These are phyloP conservation scores for Erodium maritimum DNA, from an alignment of 345 rosid genomes.

Conservation along the genomic window DNA sequence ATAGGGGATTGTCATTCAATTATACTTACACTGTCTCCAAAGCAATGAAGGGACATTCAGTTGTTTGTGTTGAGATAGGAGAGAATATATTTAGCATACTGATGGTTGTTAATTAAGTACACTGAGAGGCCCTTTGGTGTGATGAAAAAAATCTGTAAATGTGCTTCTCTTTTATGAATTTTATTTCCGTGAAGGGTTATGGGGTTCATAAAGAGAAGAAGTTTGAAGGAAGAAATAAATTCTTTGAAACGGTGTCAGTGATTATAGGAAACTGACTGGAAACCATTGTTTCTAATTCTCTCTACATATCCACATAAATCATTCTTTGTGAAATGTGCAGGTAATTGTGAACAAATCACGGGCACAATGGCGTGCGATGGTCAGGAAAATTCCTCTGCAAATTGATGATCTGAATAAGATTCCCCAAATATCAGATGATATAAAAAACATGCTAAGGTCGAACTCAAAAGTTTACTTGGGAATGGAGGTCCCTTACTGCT, in stretches of 20 bases:
- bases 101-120: no score
- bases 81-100: no score
- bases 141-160: no score
- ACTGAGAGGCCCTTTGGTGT: no score
- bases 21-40: background rate
- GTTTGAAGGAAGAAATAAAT: background rate
- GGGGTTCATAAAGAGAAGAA: background rate
- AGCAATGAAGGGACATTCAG: no score
- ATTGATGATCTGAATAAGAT: slow-evolving; percentile 61
- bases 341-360: slow-evolving; percentile 88
- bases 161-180: no score
- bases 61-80: no score
- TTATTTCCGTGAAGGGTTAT: background rate
- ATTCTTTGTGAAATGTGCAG: slow-evolving; percentile 23
- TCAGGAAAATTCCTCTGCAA: slow-evolving; percentile 51
- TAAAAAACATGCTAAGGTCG: slow-evolving; percentile 48
- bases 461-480: slow-evolving; percentile 67
- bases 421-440: slow-evolving; percentile 53
- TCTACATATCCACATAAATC: background rate
- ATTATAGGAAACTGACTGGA: background rate
- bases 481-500: slow-evolving; percentile 79
- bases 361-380: slow-evolving; percentile 59
- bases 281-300: no score
- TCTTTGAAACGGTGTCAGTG: background rate
- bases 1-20: no score